A percentile compares a stretch with the other conserved stretches of the same genome.
Evolutionary conservation across 129 eudicot species (phyloP).

Genomic region (Mikania micrantha): DNA sequence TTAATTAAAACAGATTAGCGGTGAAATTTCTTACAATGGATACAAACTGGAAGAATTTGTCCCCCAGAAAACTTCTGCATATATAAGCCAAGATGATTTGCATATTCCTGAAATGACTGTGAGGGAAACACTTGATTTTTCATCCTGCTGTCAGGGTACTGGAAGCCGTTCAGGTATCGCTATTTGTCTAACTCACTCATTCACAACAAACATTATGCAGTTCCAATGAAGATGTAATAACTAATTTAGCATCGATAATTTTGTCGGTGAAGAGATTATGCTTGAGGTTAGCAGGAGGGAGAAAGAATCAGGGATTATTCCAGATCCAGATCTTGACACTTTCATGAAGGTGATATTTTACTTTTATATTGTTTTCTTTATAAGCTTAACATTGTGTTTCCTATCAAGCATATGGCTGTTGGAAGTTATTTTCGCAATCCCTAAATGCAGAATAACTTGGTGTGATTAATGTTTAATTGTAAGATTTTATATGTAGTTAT

Average conservation of each 20-base stretch:
- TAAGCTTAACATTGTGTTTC: not conserved
- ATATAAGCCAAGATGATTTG: constrained; percentile 59
- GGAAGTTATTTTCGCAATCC: not conserved
- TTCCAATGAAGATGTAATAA: constrained; percentile 1
- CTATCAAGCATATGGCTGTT: not conserved
- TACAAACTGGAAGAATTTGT: constrained; percentile 53
- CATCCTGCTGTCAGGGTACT: constrained; percentile 67
- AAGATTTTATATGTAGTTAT: not conserved
- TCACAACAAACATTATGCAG: not conserved
- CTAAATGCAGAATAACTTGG: not conserved
- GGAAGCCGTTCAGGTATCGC: constrained; percentile 63
- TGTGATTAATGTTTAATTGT: not conserved
- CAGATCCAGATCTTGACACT: constrained; percentile 54
- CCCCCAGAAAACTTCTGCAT: constrained; percentile 67
- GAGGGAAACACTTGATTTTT: constrained; percentile 69
- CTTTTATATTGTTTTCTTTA: not conserved
- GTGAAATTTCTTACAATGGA: constrained; percentile 54
- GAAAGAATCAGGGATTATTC: constrained; percentile 43
- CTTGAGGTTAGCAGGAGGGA: constrained; percentile 44
- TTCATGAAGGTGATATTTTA: constrained; percentile 58
- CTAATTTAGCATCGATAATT: not conserved
- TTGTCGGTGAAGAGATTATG: constrained; percentile 25
- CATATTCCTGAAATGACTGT: constrained; percentile 76
- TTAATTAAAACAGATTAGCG: constrained; percentile 21
- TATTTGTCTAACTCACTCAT: not conserved